phyloP scores from a whole-genome alignment of 148 eudicot species.

The Pharnaceum exiguum region DNA sequence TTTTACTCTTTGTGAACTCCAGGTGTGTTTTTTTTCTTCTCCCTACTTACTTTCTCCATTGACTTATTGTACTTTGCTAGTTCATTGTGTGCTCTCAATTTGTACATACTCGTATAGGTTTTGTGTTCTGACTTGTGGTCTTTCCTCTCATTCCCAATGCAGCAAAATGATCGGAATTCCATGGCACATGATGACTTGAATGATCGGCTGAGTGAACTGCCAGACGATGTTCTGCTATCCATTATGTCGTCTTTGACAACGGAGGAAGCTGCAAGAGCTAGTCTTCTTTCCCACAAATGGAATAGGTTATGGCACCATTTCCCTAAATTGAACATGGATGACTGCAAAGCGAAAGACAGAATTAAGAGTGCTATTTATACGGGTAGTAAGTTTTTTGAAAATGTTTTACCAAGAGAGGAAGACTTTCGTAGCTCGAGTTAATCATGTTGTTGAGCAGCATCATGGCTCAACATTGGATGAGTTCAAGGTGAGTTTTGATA shows the following conservation, averaged over 20 bases:
- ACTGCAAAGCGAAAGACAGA: neutral
- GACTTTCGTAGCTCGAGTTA: conserved; percentile 1
- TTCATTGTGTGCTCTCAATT: too few species aligned
- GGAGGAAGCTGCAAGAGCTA: conserved; percentile 4
- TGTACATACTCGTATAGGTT: too few species aligned
- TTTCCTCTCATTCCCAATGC: too few species aligned
- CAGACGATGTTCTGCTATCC: neutral
- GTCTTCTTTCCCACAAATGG: conserved; percentile 12
- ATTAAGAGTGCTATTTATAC: neutral
- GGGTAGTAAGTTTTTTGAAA: too few species aligned
- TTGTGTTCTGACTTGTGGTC: too few species aligned
- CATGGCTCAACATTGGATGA: neutral
- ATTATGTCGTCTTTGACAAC: neutral
- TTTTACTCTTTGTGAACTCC: too few species aligned
- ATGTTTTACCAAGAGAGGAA: conserved; percentile 9
- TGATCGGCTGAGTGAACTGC: neutral
- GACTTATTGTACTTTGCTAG: too few species aligned
- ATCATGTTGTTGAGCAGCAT: conserved; percentile 5
- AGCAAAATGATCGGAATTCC: too few species aligned
- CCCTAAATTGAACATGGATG: conserved; percentile 9
- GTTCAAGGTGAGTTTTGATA: conserved; percentile 1
- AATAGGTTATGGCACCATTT: conserved; percentile 1
- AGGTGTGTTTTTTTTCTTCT: too few species aligned
- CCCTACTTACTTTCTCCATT: too few species aligned
- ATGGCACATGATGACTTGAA: neutral